phyloP scores from a whole-genome alignment of 2,329 filamentous ascomycete genomes.

The Pezicula carpinea region DNA sequence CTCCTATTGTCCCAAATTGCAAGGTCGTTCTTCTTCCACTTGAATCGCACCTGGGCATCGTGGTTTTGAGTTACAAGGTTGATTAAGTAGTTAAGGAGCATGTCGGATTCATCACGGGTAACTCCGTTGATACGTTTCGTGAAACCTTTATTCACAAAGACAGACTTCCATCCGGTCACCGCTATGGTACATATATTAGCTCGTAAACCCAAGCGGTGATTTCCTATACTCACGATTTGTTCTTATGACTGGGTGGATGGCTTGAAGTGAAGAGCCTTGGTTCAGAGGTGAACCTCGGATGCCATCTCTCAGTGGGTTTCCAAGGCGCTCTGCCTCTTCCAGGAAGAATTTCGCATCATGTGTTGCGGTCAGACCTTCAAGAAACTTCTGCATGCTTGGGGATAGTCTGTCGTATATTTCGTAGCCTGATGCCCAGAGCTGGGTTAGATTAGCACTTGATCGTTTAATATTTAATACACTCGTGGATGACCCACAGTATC shows the following conservation, averaged over 20 bases:
- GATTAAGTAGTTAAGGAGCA: constrained; percentile 28
- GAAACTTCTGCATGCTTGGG: constrained; percentile 38
- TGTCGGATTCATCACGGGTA: constrained; percentile 48
- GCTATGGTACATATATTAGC: constrained; percentile 28
- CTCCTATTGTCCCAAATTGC: constrained; percentile 64
- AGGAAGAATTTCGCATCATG: constrained; percentile 46
- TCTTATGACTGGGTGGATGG: constrained; percentile 45
- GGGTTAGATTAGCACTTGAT: constrained; percentile 22
- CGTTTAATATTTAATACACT: constrained; percentile 43
- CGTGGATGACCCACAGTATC: constrained; percentile 38
- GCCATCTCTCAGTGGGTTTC: constrained; percentile 29
- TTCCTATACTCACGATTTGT: constrained; percentile 44
- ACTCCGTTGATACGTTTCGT: constrained; percentile 51
- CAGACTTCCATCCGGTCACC: constrained; percentile 41
- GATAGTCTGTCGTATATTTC: constrained; percentile 53
- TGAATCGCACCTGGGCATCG: constrained; percentile 51
- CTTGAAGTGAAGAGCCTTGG: constrained; percentile 42
- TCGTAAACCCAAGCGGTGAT: constrained; percentile 32
- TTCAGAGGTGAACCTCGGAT: constrained; percentile 53
- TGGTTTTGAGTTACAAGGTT: constrained; percentile 48
- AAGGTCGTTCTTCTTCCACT: constrained; percentile 47
- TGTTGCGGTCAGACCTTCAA: constrained; percentile 45
- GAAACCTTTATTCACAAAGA: constrained; percentile 44
- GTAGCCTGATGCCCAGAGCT: constrained; percentile 44
- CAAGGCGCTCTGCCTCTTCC: constrained; percentile 42